A percentile compares a stretch with the other conserved stretches of the same genome.
Evolutionary conservation across 805 yeast genomes (phyloP).

Genomic region (Priceomyces melissophilus): DNA sequence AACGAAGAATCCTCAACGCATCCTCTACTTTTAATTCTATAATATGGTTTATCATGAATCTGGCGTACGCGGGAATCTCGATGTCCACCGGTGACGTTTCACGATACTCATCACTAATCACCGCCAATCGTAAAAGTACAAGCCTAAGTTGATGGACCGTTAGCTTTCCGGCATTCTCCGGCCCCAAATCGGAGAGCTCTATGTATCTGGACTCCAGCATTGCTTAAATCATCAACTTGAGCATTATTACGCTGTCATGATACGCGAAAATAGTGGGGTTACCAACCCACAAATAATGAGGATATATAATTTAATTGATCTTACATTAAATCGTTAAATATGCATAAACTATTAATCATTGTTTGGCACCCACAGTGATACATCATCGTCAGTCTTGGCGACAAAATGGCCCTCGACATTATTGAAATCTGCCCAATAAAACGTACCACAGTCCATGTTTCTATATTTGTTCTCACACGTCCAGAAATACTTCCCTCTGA

Average conservation of each 20-base stretch:
- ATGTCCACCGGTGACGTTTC: slow-evolving; percentile 5
- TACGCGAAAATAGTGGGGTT: neutral
- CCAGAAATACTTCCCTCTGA: slow-evolving; percentile 65
- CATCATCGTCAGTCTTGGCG: slow-evolving; percentile 27
- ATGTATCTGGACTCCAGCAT: slow-evolving; percentile 12
- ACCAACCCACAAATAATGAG: neutral
- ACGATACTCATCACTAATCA: slow-evolving; percentile 16
- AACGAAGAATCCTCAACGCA: slow-evolving; percentile 31
- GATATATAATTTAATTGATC: no score
- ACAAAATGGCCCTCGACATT: slow-evolving; percentile 24
- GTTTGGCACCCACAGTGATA: slow-evolving; percentile 39
- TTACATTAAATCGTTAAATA: no score
- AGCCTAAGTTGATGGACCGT: slow-evolving; percentile 9
- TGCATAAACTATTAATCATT: slow-evolving; percentile 3
- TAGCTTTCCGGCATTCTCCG: neutral
- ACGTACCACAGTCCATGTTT: slow-evolving; percentile 45
- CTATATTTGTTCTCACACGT: slow-evolving; percentile 49
- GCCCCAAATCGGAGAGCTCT: slow-evolving; percentile 11
- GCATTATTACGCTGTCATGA: neutral
- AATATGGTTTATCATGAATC: slow-evolving; percentile 30
- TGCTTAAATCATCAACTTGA: neutral
- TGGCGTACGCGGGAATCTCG: slow-evolving; percentile 9
- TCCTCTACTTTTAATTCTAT: slow-evolving; percentile 16
- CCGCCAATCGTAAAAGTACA: slow-evolving; percentile 20
- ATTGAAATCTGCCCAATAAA: slow-evolving; percentile 48